Evolutionary conservation across 2,329 filamentous ascomycete species (phyloP).

Genomic region (Thielaviopsis euricoi): DNA sequence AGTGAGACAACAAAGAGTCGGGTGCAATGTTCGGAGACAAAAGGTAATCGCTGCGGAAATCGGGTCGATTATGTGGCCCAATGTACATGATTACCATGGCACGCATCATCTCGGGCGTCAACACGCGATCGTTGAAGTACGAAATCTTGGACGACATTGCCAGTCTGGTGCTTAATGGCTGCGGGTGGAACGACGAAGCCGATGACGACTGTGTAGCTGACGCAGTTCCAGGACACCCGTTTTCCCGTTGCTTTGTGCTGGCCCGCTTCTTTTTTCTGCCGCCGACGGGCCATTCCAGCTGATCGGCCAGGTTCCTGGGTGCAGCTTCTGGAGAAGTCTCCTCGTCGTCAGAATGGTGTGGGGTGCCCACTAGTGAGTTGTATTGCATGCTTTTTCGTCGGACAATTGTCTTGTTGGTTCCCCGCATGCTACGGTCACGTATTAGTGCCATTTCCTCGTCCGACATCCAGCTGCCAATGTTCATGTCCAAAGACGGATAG

Average conservation of each 20-base stretch:
- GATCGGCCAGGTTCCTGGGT: slow-evolving; percentile 1
- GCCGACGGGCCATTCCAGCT: background rate
- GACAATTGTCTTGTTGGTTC: slow-evolving; percentile 63
- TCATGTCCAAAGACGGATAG: slow-evolving; percentile 89
- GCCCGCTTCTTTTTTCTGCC: slow-evolving; percentile 11
- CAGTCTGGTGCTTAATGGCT: slow-evolving; percentile 62
- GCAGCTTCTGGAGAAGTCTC: slow-evolving; percentile 20
- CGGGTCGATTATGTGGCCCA: slow-evolving; percentile 79
- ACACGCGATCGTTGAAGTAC: slow-evolving; percentile 88
- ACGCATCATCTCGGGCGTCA: slow-evolving; percentile 96
- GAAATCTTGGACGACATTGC: slow-evolving; percentile 96
- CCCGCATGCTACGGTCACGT: slow-evolving; percentile 60
- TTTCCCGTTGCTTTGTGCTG: slow-evolving; percentile 8
- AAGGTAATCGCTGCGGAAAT: slow-evolving; percentile 82
- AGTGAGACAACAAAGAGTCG: slow-evolving; percentile 64
- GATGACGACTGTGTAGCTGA: background rate
- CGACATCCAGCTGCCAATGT: slow-evolving; percentile 98
- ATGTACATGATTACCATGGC: slow-evolving; percentile 98
- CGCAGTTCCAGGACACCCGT: background rate
- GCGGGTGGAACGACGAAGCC: slow-evolving; percentile 32
- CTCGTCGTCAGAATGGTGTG: slow-evolving; percentile 65
- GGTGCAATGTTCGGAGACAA: slow-evolving; percentile 82
- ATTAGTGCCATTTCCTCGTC: slow-evolving; percentile 95
- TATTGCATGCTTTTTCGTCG: slow-evolving; percentile 81
- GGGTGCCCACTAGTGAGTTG: slow-evolving; percentile 65